Base-by-base conservation (phyloP, 306 rosid genomes). In the Glycine soja region DNA sequence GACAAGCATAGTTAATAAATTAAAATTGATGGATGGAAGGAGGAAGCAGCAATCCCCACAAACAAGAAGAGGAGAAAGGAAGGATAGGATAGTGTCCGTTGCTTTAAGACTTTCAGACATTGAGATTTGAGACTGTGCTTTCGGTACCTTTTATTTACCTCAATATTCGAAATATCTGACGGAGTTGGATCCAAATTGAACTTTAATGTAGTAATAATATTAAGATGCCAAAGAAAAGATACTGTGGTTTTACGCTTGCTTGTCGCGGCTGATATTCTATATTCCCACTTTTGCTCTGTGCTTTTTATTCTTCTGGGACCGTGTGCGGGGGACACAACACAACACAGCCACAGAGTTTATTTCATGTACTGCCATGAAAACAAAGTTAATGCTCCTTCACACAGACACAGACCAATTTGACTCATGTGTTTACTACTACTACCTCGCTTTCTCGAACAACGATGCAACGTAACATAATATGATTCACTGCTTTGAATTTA, bases 181-280 rank as follows among this genome's bases (percentile, higher is more conserved):
- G 4, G 69, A 47, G 12, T 51, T 38, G 68, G 79, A 77, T 83
- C 71, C 70, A 71, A 78, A 32, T 13, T 19, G 8, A 80, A 67
- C 78, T 73, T 83, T 79, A 72, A 65, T 61, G n/a, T 56, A 47
- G 68, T 32, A n/a, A 67, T 66, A 47, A 42, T 10, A 34, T 79
- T 16, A 63, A 73, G 80, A 68, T 72, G 40, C 77, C 74, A 72
- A 78, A 75, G 52, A 36, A 3, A 36, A 36, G 4, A 50, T 56
- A 77, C 80, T 78, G 81, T 87, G 61, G 71, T 15, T 65, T 10
- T 38, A 51, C 36, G 58, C 83, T 80, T 8, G 63, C 74, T 88
- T 82, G 93, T 81, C 79, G 79, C 40, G 12, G 80, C 51, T 69
- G 72, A 77, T 79, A 75, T 72, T 83, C 82, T 45, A 70, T 47